phyloP scores from a whole-genome alignment of 2,329 filamentous ascomycete species.

The Venturia asperata region DNA sequence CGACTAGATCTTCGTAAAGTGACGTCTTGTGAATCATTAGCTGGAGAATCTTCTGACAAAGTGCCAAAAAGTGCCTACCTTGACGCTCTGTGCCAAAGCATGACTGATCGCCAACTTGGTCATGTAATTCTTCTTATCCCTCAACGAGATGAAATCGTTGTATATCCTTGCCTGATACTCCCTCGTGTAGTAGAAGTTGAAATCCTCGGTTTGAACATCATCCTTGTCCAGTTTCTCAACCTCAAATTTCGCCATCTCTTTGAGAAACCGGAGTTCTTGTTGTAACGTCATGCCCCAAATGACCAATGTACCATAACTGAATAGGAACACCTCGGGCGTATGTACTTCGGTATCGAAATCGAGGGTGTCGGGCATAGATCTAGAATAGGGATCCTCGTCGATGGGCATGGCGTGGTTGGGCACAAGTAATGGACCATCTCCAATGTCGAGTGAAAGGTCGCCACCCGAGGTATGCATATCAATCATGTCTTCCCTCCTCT shows the following conservation, averaged over 20 bases:
- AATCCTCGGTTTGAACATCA: conserved; percentile 90
- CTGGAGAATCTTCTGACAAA: background rate
- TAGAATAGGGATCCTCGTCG: conserved; percentile 14
- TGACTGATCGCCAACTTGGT: conserved; percentile 95
- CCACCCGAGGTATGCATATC: conserved; percentile 47
- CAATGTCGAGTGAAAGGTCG: conserved; percentile 24
- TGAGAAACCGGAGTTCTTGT: conserved; percentile 84
- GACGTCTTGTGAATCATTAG: conserved; percentile 58
- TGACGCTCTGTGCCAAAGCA: conserved; percentile 90
- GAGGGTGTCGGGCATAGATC: conserved; percentile 23
- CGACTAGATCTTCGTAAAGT: conserved; percentile 90
- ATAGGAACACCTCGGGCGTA: conserved; percentile 90
- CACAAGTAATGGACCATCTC: conserved; percentile 10
- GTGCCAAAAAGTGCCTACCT: conserved; percentile 45
- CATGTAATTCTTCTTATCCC: conserved; percentile 96
- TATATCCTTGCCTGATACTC: conserved; percentile 98
- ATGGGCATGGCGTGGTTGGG: conserved; percentile 2
- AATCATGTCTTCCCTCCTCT: conserved; percentile 55
- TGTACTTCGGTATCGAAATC: conserved; percentile 86
- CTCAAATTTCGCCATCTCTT: conserved; percentile 92
- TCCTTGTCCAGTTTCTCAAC: conserved; percentile 80
- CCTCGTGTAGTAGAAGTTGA: conserved; percentile 98
- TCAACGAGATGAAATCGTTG: conserved; percentile 95
- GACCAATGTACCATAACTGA: conserved; percentile 94
- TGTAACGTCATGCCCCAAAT: conserved; percentile 96